phyloP scores from a whole-genome alignment of 345 rosid genomes.

The Cardiospermum halicacabum region DNA sequence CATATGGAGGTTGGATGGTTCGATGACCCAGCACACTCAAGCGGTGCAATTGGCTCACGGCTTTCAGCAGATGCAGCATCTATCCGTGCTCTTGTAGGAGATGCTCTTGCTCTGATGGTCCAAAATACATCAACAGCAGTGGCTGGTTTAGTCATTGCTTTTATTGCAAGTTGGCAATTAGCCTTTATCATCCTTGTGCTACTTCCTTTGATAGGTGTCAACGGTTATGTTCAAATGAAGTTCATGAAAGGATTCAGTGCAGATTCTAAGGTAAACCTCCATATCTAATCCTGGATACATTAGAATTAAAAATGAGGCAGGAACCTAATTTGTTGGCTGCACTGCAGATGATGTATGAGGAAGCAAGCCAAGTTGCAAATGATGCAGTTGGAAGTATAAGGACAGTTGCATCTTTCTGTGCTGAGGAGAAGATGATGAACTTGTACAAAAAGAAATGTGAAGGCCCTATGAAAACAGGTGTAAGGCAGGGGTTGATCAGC shows the following conservation, averaged over 20 bases:
- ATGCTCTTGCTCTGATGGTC: conserved; percentile 55
- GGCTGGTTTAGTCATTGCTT: conserved; percentile 70
- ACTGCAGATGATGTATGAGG: conserved; percentile 74
- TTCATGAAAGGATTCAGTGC: conserved; percentile 79
- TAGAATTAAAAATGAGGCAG: neutral
- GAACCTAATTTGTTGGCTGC: neutral
- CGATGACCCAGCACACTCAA: conserved; percentile 74
- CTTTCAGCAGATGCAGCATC: conserved; percentile 82
- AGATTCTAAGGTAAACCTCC: conserved; percentile 67
- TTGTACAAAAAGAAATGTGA: conserved; percentile 71
- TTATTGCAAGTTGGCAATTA: conserved; percentile 62
- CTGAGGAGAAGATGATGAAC: conserved; percentile 79
- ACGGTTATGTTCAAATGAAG: conserved; percentile 53
- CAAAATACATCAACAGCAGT: conserved; percentile 54
- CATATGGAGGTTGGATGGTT: conserved; percentile 86
- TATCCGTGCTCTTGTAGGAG: conserved; percentile 72
- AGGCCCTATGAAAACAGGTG: conserved; percentile 67
- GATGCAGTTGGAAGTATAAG: conserved; percentile 91
- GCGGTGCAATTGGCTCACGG: conserved; percentile 73
- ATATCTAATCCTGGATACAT: neutral
- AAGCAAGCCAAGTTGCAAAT: conserved; percentile 89
- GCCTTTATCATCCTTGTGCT: conserved; percentile 53
- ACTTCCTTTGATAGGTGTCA: conserved; percentile 61
- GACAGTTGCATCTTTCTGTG: conserved; percentile 86
- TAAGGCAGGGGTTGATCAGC: conserved; percentile 62